These are phyloP conservation scores for Grosmannia clavigera DNA, from an alignment of 2,329 filamentous ascomycete genomes.

Conservation along the genomic window DNA sequence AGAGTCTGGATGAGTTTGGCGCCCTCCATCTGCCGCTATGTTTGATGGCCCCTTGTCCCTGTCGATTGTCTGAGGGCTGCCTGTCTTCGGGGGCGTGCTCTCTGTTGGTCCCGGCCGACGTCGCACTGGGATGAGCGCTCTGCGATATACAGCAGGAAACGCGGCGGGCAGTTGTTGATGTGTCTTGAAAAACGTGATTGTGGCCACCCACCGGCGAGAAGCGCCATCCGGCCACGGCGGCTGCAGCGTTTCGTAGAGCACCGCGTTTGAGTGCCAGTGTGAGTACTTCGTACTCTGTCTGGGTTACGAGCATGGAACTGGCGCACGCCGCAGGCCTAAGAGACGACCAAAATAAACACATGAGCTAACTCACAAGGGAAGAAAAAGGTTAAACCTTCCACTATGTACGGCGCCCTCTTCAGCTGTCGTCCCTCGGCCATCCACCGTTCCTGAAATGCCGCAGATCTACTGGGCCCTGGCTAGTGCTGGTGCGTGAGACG, in stretches of 20 bases:
- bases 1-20: neutral
- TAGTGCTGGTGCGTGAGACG: neutral
- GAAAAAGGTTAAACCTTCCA: neutral
- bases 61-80: too few relatives aligned
- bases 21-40: neutral
- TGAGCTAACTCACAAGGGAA: neutral
- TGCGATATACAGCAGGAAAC: too few relatives aligned
- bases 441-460: neutral
- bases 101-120: too few relatives aligned
- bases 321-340: too few relatives aligned
- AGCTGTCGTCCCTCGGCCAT: neutral
- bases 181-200: neutral
- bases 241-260: too few relatives aligned
- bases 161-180: neutral
- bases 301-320: too few relatives aligned
- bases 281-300: too few relatives aligned
- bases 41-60: too few relatives aligned
- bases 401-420: neutral
- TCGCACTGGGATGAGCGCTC: too few relatives aligned
- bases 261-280: too few relatives aligned
- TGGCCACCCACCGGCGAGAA: neutral
- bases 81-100: too few relatives aligned
- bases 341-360: neutral
- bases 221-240: too few relatives aligned
- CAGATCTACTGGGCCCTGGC: neutral